Percentiles rank a stretch among this genome's conserved stretches.
These are phyloP conservation scores for Alternaria burnsii DNA, from an alignment of 2,329 filamentous ascomycete species.

Conservation along the genomic window DNA sequence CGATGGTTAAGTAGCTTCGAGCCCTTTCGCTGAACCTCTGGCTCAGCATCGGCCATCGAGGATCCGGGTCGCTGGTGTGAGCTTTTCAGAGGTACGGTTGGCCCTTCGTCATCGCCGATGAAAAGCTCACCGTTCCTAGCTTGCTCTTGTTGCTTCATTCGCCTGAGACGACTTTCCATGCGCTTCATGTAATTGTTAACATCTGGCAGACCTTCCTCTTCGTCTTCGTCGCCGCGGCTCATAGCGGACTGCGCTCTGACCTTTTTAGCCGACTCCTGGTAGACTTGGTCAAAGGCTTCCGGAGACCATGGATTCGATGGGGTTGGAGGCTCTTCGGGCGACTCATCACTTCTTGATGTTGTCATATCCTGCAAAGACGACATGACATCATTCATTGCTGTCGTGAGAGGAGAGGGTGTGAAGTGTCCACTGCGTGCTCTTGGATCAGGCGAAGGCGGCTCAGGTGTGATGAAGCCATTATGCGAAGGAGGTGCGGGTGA, in stretches of 20 bases:
- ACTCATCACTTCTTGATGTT: constrained; percentile 61
- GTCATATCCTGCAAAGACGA: constrained; percentile 90
- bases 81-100: constrained; percentile 70
- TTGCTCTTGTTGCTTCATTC: constrained; percentile 66
- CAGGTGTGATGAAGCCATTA: constrained; percentile 66
- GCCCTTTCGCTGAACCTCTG: constrained; percentile 40
- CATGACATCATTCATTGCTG: constrained; percentile 98
- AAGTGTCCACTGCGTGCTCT: constrained; percentile 46
- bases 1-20: constrained; percentile 62
- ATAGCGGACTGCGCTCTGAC: constrained; percentile 72
- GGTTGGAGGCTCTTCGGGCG: constrained; percentile 64
- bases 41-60: constrained; percentile 46
- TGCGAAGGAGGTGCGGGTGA: constrained; percentile 45
- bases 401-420: constrained; percentile 89
- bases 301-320: constrained; percentile 85
- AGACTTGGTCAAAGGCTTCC: constrained; percentile 76
- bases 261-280: constrained; percentile 52
- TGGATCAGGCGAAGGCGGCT: constrained; percentile 70
- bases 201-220: constrained; percentile 70
- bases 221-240: constrained; percentile 66
- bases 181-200: constrained; percentile 87
- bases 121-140: constrained; percentile 60
- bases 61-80: constrained; percentile 52
- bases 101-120: constrained; percentile 52
- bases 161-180: constrained; percentile 84